A percentile compares a stretch with the other conserved stretches of the same genome.
Conservation (phyloP, 2,329 filamentous ascomycete genomes). For the Botrytis elliptica region DNA sequence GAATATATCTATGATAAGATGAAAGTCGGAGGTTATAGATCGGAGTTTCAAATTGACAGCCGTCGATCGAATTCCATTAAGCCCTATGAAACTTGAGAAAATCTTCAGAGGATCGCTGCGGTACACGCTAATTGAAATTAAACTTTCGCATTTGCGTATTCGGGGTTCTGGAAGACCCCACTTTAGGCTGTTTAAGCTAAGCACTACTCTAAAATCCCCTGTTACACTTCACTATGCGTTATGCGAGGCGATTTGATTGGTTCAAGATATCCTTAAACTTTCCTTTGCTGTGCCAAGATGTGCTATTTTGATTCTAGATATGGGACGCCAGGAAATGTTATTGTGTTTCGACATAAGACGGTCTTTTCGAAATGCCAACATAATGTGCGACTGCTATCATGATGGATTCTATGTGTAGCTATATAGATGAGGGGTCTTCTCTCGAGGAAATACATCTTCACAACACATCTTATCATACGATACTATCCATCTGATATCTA, state of each 20-base stretch:
- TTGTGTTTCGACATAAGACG: background rate
- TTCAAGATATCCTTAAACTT: background rate
- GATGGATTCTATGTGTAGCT: background rate
- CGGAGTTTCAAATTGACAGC: background rate
- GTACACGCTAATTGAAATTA: background rate
- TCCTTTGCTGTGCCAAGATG: background rate
- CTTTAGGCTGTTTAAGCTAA: background rate
- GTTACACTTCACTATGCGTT: background rate
- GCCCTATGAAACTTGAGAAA: background rate
- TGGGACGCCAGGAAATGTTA: background rate
- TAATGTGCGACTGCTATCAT: slow-evolving; percentile 6
- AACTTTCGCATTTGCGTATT: slow-evolving; percentile 14
- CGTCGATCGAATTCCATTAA: background rate
- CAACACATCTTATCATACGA: background rate
- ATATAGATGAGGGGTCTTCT: background rate
- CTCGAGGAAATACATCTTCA: background rate
- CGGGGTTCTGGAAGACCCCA: background rate
- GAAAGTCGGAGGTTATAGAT: background rate
- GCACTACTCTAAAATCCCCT: background rate
- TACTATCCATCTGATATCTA: background rate
- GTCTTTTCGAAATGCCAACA: slow-evolving; percentile 3
- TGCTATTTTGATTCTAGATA: background rate
- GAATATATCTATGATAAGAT: background rate
- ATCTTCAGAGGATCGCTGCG: background rate
- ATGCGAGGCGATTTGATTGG: background rate